These are phyloP conservation scores for Pyrenopolyporus hunteri DNA, from an alignment of 495 filamentous ascomycete genomes.

Conservation along the genomic window DNA sequence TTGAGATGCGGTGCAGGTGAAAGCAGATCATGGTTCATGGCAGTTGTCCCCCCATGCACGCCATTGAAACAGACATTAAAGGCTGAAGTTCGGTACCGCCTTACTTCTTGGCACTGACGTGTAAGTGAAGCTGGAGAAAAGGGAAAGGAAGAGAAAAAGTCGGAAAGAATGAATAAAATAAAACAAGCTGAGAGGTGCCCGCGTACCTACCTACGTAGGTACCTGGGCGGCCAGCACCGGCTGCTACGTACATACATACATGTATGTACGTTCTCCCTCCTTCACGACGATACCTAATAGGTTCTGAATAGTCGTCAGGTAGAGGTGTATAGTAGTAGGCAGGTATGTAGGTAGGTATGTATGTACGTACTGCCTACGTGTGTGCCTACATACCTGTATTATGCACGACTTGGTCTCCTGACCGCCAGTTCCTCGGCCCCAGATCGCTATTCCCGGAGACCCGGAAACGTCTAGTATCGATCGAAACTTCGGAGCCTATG, in stretches of 20 bases:
- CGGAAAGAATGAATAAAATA: slow-evolving; percentile 7
- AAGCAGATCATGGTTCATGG: slow-evolving; percentile 48
- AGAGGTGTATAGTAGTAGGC: slow-evolving; percentile 1
- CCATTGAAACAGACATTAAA: slow-evolving; percentile 39
- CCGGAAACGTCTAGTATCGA: slow-evolving; percentile 26
- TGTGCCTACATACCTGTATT: slow-evolving; percentile 4
- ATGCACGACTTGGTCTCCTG: slow-evolving; percentile 33
- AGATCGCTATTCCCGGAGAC: slow-evolving; percentile 42
- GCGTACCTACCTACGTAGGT: slow-evolving; percentile 2
- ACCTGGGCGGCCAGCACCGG: neutral
- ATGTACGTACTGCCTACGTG: neutral
- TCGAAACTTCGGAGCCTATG: slow-evolving; percentile 6
- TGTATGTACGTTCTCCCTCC: neutral
- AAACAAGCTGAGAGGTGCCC: neutral
- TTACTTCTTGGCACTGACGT: slow-evolving; percentile 29
- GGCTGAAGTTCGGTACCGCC: slow-evolving; percentile 39
- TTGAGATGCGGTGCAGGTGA: slow-evolving; percentile 40
- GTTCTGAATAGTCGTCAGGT: neutral
- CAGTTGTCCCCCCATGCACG: slow-evolving; percentile 37
- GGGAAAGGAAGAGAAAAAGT: slow-evolving; percentile 1
- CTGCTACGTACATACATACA: neutral
- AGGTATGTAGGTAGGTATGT: neutral
- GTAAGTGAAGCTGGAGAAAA: slow-evolving; percentile 5
- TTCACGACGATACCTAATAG: neutral
- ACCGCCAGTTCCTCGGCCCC: slow-evolving; percentile 45